Percentiles rank a stretch among this genome's conserved stretches.
phyloP scores from a whole-genome alignment of 352 stramenopile genomes.

The Pythium aristosporum region DNA sequence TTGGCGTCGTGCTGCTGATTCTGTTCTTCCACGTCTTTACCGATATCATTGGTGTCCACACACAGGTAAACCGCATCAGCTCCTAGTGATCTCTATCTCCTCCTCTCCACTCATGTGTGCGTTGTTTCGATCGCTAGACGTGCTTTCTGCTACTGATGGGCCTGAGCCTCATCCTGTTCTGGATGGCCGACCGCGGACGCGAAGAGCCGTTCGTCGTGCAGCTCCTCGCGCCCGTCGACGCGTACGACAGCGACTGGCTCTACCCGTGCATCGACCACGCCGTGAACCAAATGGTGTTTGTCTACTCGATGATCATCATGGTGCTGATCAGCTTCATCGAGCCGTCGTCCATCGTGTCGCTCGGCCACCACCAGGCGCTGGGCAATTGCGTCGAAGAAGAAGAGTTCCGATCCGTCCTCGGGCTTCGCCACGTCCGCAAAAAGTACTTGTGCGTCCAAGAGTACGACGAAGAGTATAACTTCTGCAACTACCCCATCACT shows the following conservation, averaged over 20 bases:
- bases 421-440: conserved; percentile 50
- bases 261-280: conserved; percentile 77
- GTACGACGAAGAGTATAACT: conserved; percentile 82
- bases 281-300: conserved; percentile 78
- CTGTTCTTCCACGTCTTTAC: conserved; percentile 65
- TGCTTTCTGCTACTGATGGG: conserved; percentile 49
- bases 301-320: conserved; percentile 60
- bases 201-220: conserved; percentile 56
- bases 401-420: conserved; percentile 58
- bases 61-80: conserved; percentile 28
- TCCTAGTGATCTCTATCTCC: neutral
- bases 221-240: conserved; percentile 55
- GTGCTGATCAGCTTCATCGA: conserved; percentile 64
- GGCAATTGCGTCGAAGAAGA: conserved; percentile 69
- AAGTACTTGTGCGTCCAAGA: conserved; percentile 75
- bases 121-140: conserved; percentile 28
- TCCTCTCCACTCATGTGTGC: neutral
- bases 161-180: conserved; percentile 55
- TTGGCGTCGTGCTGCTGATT: conserved; percentile 56
- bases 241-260: conserved; percentile 82
- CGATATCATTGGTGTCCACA: conserved; percentile 55
- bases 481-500: conserved; percentile 80
- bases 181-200: conserved; percentile 71
- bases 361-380: conserved; percentile 71
- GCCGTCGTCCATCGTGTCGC: conserved; percentile 66